These are phyloP conservation scores for Saksenaea vasiformis DNA, from an alignment of 371 early-diverging fungal species.

Conservation along the genomic window DNA sequence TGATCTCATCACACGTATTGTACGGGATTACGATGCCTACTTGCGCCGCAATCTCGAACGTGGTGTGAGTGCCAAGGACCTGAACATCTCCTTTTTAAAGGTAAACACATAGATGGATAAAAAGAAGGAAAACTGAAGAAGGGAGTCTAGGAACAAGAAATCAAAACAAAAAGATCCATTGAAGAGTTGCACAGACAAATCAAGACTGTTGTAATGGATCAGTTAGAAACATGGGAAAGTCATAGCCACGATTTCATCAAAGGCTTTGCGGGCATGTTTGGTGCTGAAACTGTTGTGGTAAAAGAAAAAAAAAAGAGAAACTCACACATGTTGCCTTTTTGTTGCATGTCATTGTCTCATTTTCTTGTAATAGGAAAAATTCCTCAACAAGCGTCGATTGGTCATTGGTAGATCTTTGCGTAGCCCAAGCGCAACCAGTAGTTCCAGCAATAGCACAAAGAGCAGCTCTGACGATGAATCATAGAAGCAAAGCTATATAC, in stretches of 20 bases:
- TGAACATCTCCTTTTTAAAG: slow-evolving; percentile 83
- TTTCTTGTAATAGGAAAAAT: slow-evolving; percentile 18
- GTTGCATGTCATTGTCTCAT: neutral
- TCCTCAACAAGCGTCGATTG: slow-evolving; percentile 26
- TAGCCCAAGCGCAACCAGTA: neutral
- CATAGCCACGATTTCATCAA: slow-evolving; percentile 69
- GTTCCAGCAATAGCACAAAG: neutral
- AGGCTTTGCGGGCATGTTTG: slow-evolving; percentile 71
- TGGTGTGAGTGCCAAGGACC: slow-evolving; percentile 84
- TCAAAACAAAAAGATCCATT: slow-evolving; percentile 70
- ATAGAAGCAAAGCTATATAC: neutral
- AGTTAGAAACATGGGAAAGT: slow-evolving; percentile 68
- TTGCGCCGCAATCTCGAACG: slow-evolving; percentile 86
- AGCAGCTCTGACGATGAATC: neutral
- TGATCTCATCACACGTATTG: slow-evolving; percentile 92
- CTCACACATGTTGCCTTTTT: neutral
- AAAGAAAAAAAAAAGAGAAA: slow-evolving; percentile 20
- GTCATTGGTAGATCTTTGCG: slow-evolving; percentile 5
- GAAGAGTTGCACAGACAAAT: slow-evolving; percentile 63
- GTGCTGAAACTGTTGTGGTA: slow-evolving; percentile 61
- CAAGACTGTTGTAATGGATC: slow-evolving; percentile 64
- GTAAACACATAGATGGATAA: slow-evolving; percentile 23
- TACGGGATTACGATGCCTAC: slow-evolving; percentile 91
- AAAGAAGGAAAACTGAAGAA: neutral
- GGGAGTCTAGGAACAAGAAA: slow-evolving; percentile 63